These are phyloP conservation scores for Zygnema circumcarinatum DNA, from an alignment of 139 green algal genomes.

Conservation along the genomic window DNA sequence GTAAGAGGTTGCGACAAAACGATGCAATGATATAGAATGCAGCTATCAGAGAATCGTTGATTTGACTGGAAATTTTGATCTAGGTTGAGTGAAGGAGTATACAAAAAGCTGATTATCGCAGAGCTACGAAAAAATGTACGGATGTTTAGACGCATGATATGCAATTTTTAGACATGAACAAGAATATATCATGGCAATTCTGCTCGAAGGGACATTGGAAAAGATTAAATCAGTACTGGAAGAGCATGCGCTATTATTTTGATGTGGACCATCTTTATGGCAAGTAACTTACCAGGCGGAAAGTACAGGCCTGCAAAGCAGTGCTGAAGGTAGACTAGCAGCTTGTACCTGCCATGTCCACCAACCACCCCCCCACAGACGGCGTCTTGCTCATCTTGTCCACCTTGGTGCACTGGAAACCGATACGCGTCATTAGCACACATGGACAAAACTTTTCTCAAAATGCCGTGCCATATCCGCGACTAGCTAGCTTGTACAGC, in stretches of 20 bases:
- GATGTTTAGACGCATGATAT: too few species aligned
- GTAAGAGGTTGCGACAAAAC: neutral
- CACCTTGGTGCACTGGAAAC: neutral
- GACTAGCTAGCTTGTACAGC: neutral
- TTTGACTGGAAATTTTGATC: neutral
- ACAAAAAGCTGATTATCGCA: too few species aligned
- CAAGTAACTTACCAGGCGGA: conserved; percentile 39
- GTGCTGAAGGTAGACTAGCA: conserved; percentile 57
- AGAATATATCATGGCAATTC: too few species aligned
- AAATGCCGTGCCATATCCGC: neutral
- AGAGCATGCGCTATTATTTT: too few species aligned
- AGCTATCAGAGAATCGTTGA: neutral
- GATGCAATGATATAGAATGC: neutral
- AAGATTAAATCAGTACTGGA: too few species aligned
- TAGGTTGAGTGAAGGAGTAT: too few species aligned
- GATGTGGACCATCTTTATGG: too few species aligned
- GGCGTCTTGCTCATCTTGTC: neutral
- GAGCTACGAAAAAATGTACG: too few species aligned
- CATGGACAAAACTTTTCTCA: neutral
- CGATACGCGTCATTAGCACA: neutral
- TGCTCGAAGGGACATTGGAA: too few species aligned
- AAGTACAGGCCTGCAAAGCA: conserved; percentile 47
- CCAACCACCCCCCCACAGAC: too few species aligned
- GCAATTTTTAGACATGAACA: too few species aligned
- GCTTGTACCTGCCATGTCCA: conserved; percentile 45